Evolutionary conservation across 2,329 filamentous ascomycete species (phyloP), one percentile per base, ranked within the genome.

Genomic region (Exophiala phaeomuriformis): DNA sequence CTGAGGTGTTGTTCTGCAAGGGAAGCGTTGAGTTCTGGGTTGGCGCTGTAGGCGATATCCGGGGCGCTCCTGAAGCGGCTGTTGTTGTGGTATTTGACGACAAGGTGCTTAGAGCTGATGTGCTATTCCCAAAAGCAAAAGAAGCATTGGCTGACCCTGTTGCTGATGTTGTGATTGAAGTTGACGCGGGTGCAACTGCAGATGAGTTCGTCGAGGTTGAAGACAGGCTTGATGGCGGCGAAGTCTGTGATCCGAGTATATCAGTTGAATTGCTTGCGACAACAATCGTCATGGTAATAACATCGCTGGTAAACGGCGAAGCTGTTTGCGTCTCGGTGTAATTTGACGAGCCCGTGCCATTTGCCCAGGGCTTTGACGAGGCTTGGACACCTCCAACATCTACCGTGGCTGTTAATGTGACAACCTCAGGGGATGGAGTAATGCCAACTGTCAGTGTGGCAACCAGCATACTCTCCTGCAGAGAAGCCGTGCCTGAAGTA

Each of bases 241-340:
- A 6, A 35, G 39, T 41, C 19, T 41, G 39, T 27, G 39, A 27
- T 6, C 19, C 12, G 12, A 41, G 39, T 41, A 41, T 41, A 27
- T 5, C 29, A 10, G 44, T 47, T 37, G 44, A 36, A 27, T 47
- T 45, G 31, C 28, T 45, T 10, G 42, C 29, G 5, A 56, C 49
- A 45, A 52, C 53, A 44, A 56, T 50, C 2, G 52, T 55, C 48
- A 55, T 55, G 30, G 53, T 56, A 19, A 56, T 41, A 27, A 44
- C 9, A 6, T 29, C 41, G 19, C 41, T 28, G 10, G 30, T 33
- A 19, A 31, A 9, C 1, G 42, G 10, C 2, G 6, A 45, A 8
- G 29, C 6, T 45, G 42, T 31, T 45, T 3, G 4, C 5, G 42
- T 5, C 1, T 27, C 12, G 5, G 39, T 41, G 3, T 12, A 7